Evolutionary conservation across 148 eudicot genomes (phyloP).

Genomic region (Dysphania ambrosioides): DNA sequence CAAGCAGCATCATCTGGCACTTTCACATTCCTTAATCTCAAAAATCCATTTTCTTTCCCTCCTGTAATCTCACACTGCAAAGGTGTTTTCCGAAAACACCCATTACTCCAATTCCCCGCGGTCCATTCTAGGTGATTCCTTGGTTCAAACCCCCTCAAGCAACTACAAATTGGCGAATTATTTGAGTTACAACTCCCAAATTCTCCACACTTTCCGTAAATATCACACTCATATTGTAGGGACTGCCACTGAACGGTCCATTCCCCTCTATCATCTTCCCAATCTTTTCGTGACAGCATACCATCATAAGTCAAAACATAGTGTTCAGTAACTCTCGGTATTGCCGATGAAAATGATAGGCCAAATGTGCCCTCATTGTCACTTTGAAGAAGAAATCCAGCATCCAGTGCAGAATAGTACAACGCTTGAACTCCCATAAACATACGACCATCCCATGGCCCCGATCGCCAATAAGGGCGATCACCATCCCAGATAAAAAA

Average conservation of each 20-base stretch:
- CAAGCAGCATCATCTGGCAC: slow-evolving; percentile 26
- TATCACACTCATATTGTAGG: slow-evolving; percentile 35
- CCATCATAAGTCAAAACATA: slow-evolving; percentile 27
- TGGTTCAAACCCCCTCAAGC: slow-evolving; percentile 53
- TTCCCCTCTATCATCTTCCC: slow-evolving; percentile 20
- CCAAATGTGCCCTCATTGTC: slow-evolving; percentile 13
- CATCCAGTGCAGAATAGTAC: neutral
- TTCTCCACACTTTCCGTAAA: slow-evolving; percentile 53
- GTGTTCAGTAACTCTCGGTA: slow-evolving; percentile 6
- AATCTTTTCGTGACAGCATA: slow-evolving; percentile 1
- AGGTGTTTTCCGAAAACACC: slow-evolving; percentile 39
- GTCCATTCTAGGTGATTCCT: slow-evolving; percentile 42
- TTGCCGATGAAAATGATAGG: slow-evolving; percentile 10
- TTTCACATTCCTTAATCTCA: slow-evolving; percentile 30
- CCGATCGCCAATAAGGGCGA: slow-evolving; percentile 34
- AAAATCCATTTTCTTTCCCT: slow-evolving; percentile 35
- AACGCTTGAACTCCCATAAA: slow-evolving; percentile 25
- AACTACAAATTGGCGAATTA: slow-evolving; percentile 40
- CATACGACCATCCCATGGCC: slow-evolving; percentile 37
- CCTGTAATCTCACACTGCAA: slow-evolving; percentile 33
- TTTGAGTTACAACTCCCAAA: slow-evolving; percentile 51
- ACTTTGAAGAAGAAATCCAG: slow-evolving; percentile 10
- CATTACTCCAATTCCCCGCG: slow-evolving; percentile 43
- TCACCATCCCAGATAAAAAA: slow-evolving; percentile 28
- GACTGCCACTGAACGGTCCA: slow-evolving; percentile 28